Evolutionary conservation across 2,329 filamentous ascomycete genomes (phyloP).

Genomic region (Aspergillus tamarii): DNA sequence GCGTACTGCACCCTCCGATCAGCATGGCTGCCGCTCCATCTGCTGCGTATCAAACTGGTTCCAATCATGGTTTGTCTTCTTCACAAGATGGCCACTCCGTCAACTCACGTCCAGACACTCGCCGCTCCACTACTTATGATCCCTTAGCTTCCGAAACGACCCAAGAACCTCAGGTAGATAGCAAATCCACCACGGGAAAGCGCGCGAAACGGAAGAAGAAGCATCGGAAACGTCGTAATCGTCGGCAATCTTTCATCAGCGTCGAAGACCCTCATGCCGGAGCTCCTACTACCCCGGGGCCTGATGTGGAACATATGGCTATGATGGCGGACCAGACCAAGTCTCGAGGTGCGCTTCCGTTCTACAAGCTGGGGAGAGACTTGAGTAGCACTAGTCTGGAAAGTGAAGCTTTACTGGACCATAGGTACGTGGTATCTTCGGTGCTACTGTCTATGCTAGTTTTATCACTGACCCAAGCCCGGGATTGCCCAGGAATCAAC

Average conservation of each 20-base stretch:
- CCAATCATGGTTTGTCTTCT: constrained; percentile 12
- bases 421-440: constrained; percentile 60
- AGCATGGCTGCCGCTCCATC: constrained; percentile 23
- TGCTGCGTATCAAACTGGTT: constrained; percentile 16
- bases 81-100: constrained; percentile 14
- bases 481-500: constrained; percentile 56
- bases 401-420: constrained; percentile 84
- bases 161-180: constrained; percentile 26
- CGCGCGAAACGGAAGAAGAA: constrained; percentile 62
- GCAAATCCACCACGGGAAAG: constrained; percentile 26
- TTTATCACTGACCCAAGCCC: neutral
- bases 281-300: constrained; percentile 55
- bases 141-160: constrained; percentile 12
- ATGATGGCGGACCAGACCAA: constrained; percentile 31
- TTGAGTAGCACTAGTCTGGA: constrained; percentile 85
- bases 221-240: constrained; percentile 76
- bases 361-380: constrained; percentile 62
- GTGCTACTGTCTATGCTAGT: neutral
- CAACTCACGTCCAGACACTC: constrained; percentile 9
- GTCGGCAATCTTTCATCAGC: constrained; percentile 79
- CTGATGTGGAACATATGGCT: constrained; percentile 36
- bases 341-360: constrained; percentile 43
- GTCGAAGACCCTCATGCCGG: constrained; percentile 57
- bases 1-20: constrained; percentile 1
- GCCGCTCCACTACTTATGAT: constrained; percentile 3